Evolutionary conservation across 106 monocot genomes (phyloP).

Genomic region (Iris macrosiphon): DNA sequence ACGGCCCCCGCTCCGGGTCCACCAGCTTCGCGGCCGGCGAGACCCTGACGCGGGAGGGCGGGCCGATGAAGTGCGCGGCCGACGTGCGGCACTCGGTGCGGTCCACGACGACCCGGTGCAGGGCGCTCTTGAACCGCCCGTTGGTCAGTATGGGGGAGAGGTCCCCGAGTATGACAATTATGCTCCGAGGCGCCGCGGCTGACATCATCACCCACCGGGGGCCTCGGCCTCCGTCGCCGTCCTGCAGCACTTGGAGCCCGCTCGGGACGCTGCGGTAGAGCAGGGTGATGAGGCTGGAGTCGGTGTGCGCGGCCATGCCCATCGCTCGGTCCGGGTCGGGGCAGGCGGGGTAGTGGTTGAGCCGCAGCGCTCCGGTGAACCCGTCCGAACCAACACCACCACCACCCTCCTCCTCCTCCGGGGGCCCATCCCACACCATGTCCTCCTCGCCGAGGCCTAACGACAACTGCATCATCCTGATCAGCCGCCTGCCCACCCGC

Average conservation of each 20-base stretch:
- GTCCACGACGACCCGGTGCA: slow-evolving; percentile 46
- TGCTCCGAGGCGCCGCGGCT: slow-evolving; percentile 22
- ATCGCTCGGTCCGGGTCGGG: slow-evolving; percentile 54
- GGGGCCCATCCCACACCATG: not conserved
- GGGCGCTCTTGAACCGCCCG: slow-evolving; percentile 30
- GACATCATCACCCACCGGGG: slow-evolving; percentile 27
- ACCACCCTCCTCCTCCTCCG: too few relatives aligned
- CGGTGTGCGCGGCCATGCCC: slow-evolving; percentile 48
- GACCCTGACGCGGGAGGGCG: slow-evolving; percentile 22
- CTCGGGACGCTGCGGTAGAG: slow-evolving; percentile 30
- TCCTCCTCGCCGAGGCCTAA: slow-evolving; percentile 37
- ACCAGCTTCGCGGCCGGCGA: slow-evolving; percentile 9
- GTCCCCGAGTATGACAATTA: slow-evolving; percentile 38
- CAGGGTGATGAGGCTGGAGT: slow-evolving; percentile 44
- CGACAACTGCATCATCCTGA: slow-evolving; percentile 35
- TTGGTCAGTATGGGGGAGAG: slow-evolving; percentile 41
- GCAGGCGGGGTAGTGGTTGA: slow-evolving; percentile 47
- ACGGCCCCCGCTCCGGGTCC: slow-evolving; percentile 4
- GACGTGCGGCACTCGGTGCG: slow-evolving; percentile 27
- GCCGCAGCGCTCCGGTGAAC: slow-evolving; percentile 20
- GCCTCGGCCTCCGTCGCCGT: not conserved
- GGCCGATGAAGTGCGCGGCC: slow-evolving; percentile 36
- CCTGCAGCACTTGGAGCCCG: slow-evolving; percentile 37
- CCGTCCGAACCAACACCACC: too few relatives aligned
- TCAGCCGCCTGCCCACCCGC: slow-evolving; percentile 19